Conservation (phyloP, 2,329 filamentous ascomycete genomes). For the Domatiomyces globalis region DNA sequence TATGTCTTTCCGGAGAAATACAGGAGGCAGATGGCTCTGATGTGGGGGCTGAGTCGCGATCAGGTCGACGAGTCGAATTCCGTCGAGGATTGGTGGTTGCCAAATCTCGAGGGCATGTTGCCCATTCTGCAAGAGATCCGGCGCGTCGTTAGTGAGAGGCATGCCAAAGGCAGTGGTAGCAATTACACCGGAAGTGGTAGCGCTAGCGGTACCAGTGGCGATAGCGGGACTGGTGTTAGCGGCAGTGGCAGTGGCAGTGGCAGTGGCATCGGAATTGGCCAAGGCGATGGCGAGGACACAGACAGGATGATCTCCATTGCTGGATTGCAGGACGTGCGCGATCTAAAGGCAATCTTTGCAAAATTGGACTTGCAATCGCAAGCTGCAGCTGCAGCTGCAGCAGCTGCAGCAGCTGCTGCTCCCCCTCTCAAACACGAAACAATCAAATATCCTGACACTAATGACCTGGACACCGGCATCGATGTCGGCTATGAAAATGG, state of each 20-base stretch:
- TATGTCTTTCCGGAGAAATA: conserved; percentile 70
- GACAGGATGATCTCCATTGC: conserved; percentile 5
- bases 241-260: conserved; percentile 25
- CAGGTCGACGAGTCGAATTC: conserved; percentile 40
- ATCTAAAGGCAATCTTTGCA: conserved; percentile 61
- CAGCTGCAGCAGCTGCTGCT: too few relatives aligned
- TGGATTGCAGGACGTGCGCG: conserved; percentile 49
- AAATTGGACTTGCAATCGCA: conserved; percentile 42
- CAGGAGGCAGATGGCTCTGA: conserved; percentile 57
- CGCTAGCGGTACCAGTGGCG: conserved; percentile 21
- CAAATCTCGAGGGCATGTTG: conserved; percentile 62
- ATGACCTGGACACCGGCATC: neutral
- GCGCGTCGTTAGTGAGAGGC: conserved; percentile 63
- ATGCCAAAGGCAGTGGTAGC: conserved; percentile 33
- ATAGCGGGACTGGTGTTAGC: conserved; percentile 20
- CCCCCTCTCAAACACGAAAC: neutral
- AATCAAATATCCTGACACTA: neutral
- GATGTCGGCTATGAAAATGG: neutral
- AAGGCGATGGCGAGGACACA: neutral
- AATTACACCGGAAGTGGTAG: conserved; percentile 30
- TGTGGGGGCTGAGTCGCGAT: conserved; percentile 39
- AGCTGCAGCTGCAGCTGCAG: conserved; percentile 5
- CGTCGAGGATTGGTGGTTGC: conserved; percentile 76
- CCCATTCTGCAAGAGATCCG: conserved; percentile 63
- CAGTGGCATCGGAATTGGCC: conserved; percentile 20